Percentiles rank a stretch among this genome's conserved stretches.
phyloP scores from a whole-genome alignment of 2,329 filamentous ascomycete genomes.

The Cladobotryum protrusum region DNA sequence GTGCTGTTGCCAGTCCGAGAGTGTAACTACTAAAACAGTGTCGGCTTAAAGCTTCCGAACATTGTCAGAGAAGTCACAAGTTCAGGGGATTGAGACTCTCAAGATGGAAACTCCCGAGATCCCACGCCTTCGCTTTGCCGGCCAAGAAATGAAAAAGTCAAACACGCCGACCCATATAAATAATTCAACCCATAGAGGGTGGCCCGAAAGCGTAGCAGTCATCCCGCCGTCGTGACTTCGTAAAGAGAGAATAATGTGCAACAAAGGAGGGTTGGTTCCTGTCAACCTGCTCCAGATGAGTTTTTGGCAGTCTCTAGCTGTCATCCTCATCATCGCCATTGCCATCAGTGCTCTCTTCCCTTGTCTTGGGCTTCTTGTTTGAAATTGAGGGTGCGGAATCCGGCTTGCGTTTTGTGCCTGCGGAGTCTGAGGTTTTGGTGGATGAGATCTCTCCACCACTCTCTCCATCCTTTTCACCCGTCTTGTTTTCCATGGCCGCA shows the following conservation, averaged over 20 bases:
- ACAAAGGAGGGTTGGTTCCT: constrained; percentile 16
- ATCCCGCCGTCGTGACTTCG: constrained; percentile 28
- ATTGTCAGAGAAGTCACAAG: not conserved
- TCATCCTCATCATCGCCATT: constrained; percentile 42
- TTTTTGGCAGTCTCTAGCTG: constrained; percentile 24
- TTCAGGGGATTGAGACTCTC: not conserved
- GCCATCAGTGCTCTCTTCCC: constrained; percentile 31
- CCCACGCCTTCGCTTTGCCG: constrained; percentile 10
- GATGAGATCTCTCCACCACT: constrained; percentile 26
- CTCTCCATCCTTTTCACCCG: constrained; percentile 34
- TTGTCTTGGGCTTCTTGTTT: constrained; percentile 54
- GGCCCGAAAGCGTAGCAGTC: constrained; percentile 6
- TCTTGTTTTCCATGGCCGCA: constrained; percentile 71
- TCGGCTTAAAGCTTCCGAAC: not conserved
- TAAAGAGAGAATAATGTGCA: constrained; percentile 20
- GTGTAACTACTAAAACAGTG: constrained; percentile 4
- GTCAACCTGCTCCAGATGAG: not conserved
- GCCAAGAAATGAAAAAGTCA: constrained; percentile 10
- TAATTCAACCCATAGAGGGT: constrained; percentile 5
- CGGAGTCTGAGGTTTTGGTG: constrained; percentile 20
- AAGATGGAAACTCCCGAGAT: not conserved
- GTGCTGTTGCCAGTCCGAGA: constrained; percentile 35
- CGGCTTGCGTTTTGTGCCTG: constrained; percentile 56
- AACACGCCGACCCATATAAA: constrained; percentile 10
- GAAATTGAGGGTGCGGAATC: constrained; percentile 41